Conservation (phyloP, 2,329 filamentous ascomycete species). For the Botrytis galanthina region DNA sequence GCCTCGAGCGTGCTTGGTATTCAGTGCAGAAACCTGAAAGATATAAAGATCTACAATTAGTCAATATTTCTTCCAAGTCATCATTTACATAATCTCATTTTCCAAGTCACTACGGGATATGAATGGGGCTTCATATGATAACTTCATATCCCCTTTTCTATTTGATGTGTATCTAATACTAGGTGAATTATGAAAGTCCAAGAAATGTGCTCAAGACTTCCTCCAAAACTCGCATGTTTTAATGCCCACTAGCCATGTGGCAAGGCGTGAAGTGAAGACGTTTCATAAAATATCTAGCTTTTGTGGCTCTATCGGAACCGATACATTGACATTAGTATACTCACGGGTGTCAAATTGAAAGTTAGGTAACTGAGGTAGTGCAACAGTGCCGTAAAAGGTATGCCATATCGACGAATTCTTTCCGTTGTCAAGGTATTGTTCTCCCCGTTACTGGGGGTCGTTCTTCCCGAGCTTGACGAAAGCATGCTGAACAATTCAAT, state of each 20-base stretch:
- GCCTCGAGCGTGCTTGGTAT: background rate
- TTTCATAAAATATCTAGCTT: background rate
- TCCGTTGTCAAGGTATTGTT: background rate
- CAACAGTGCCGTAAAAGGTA: background rate
- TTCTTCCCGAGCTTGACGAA: background rate
- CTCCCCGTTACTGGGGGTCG: background rate
- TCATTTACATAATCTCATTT: background rate
- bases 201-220: background rate
- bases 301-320: background rate
- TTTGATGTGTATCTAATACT: background rate
- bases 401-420: background rate
- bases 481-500: background rate
- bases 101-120: background rate
- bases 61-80: background rate
- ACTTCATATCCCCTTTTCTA: background rate
- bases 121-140: background rate
- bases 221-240: background rate
- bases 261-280: background rate
- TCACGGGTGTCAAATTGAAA: background rate
- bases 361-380: background rate
- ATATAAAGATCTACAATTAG: background rate
- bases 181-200: background rate
- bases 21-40: background rate
- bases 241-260: slow-evolving; percentile 1
- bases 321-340: background rate